Conservation (phyloP, 1,139 yeast genomes). For the Geotrichum macrosporum region DNA sequence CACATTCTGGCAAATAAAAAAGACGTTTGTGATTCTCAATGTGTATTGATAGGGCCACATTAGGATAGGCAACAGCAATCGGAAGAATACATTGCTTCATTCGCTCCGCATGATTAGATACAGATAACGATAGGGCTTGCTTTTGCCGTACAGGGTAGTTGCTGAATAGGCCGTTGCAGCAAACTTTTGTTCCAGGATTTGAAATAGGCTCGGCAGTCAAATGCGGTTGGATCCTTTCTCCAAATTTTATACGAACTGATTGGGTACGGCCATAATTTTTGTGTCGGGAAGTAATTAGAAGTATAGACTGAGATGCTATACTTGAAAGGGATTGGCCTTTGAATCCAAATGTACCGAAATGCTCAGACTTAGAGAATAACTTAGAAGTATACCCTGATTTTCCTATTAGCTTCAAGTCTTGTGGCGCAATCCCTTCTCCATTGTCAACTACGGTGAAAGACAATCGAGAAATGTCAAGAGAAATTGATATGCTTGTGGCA, state of each 20-base stretch:
- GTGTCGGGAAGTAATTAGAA: constrained; percentile 34
- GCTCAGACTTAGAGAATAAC: constrained; percentile 32
- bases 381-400: constrained; percentile 47
- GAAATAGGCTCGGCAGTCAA: constrained; percentile 10
- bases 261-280: constrained; percentile 42
- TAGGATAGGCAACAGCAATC: constrained; percentile 36
- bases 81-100: constrained; percentile 41
- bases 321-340: constrained; percentile 34
- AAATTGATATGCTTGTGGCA: constrained; percentile 43
- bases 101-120: constrained; percentile 33
- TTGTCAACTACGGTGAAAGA: constrained; percentile 49
- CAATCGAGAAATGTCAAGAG: constrained; percentile 41
- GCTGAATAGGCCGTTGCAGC: constrained; percentile 48
- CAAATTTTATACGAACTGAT: constrained; percentile 28
- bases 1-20: constrained; percentile 6
- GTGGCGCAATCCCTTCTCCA: constrained; percentile 52
- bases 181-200: constrained; percentile 52
- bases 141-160: constrained; percentile 56
- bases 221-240: constrained; percentile 20
- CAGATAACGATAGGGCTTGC: constrained; percentile 33
- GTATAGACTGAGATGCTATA: constrained; percentile 27
- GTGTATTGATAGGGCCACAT: constrained; percentile 31
- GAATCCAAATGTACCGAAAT: constrained; percentile 38
- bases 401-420: constrained; percentile 44
- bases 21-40: constrained; percentile 17